Percentiles rank a stretch among this genome's conserved stretches.
These are phyloP conservation scores for Colletotrichum cereale DNA, from an alignment of 2,329 filamentous ascomycete species.

Conservation along the genomic window DNA sequence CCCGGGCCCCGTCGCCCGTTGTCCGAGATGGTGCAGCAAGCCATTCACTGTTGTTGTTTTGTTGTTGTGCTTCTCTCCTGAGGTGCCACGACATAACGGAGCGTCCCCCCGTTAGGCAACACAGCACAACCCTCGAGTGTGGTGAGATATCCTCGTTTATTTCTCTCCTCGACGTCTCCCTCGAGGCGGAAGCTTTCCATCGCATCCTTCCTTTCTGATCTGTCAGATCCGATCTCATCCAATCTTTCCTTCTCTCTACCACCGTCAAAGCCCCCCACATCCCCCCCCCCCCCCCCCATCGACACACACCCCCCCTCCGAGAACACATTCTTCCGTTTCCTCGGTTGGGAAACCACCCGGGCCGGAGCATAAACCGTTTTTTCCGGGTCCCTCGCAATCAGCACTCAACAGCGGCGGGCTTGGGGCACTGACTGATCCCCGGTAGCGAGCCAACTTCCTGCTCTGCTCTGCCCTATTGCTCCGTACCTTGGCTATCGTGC, in stretches of 20 bases:
- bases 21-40: slow-evolving; percentile 20
- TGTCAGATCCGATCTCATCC: not conserved
- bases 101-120: not conserved
- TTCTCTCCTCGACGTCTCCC: slow-evolving; percentile 12
- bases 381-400: slow-evolving; percentile 18
- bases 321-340: not conserved
- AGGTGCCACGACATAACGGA: slow-evolving; percentile 37
- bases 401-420: not conserved
- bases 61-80: slow-evolving; percentile 3
- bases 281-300: not conserved
- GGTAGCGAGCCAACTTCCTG: slow-evolving; percentile 9
- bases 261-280: not conserved
- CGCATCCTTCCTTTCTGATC: not conserved
- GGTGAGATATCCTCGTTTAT: slow-evolving; percentile 12
- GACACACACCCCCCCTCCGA: too few relatives aligned
- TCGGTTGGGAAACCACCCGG: slow-evolving; percentile 7
- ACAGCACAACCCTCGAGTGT: slow-evolving; percentile 6
- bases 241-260: not conserved
- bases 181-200: slow-evolving; percentile 7
- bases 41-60: slow-evolving; percentile 13
- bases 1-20: slow-evolving; percentile 5
- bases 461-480: slow-evolving; percentile 25
- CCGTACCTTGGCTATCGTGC: slow-evolving; percentile 11
- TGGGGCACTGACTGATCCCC: slow-evolving; percentile 16
- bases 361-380: not conserved